Conservation (phyloP, 495 filamentous ascomycete species). For the Aspergillus kassunensis region DNA sequence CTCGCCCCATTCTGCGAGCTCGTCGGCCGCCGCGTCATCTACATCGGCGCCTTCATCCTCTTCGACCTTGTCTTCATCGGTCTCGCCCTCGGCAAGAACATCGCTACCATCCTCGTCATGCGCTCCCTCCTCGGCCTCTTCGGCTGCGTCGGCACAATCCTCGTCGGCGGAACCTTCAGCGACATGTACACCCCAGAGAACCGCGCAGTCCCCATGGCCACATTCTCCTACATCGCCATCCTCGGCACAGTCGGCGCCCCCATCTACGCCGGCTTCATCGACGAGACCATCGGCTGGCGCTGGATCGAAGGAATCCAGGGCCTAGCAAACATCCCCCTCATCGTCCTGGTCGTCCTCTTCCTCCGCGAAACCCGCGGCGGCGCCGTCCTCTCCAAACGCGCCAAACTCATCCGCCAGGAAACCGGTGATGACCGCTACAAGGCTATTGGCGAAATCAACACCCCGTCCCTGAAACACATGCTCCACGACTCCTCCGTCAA, state of each 20-base stretch:
- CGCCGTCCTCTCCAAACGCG: slow-evolving; percentile 54
- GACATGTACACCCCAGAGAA: slow-evolving; percentile 72
- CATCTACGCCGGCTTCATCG: slow-evolving; percentile 69
- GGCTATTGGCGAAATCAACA: slow-evolving; percentile 57
- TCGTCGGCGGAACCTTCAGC: slow-evolving; percentile 71
- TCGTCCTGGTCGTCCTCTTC: slow-evolving; percentile 45
- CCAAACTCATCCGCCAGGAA: slow-evolving; percentile 48
- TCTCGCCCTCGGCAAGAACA: slow-evolving; percentile 52
- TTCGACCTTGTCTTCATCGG: slow-evolving; percentile 43
- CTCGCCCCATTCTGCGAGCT: slow-evolving; percentile 45
- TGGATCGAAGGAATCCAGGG: slow-evolving; percentile 81
- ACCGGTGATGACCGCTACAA: slow-evolving; percentile 66
- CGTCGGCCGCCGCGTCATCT: slow-evolving; percentile 37
- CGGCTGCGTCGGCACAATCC: slow-evolving; percentile 72
- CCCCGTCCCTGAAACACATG: slow-evolving; percentile 34
- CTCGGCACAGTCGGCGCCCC: slow-evolving; percentile 69
- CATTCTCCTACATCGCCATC: slow-evolving; percentile 70
- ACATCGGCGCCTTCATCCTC: slow-evolving; percentile 35
- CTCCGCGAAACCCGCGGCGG: slow-evolving; percentile 71
- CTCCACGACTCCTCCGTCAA: slow-evolving; percentile 40
- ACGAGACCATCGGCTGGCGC: slow-evolving; percentile 65
- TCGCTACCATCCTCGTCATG: slow-evolving; percentile 63
- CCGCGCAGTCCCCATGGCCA: slow-evolving; percentile 75
- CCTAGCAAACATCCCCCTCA: slow-evolving; percentile 61
- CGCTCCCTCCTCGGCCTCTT: slow-evolving; percentile 70